Base-by-base conservation (phyloP, 495 filamentous ascomycete genomes). In the Aeminium ludgeri region DNA sequence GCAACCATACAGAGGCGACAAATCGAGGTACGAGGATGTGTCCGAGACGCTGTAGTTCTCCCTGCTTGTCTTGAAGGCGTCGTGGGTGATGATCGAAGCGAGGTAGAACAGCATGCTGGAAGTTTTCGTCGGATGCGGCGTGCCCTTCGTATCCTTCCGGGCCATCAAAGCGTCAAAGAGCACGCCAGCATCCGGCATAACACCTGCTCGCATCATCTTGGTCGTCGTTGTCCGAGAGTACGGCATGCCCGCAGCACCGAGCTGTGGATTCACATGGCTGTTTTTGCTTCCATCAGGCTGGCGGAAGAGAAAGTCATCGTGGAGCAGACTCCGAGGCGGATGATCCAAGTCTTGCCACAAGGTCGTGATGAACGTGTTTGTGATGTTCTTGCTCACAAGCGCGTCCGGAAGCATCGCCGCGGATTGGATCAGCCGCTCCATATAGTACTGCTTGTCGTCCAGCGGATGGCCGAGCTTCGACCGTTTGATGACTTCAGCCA, bases 41-140 rank as follows among this genome's bases (percentile, higher is more conserved):
- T 74, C 65, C 18, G 74, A 80, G 36, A 69, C 75, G 38, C 62
- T 69, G 20, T 50, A 55, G 50, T 80, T 67, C 0, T 49, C 44
- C 13, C 67, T 70, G 46, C 74, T 66, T 0, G 76, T 80, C 42
- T 74, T 65, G 56, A 80, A 80, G 11, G 73, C 55, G 50, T 80
- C 76, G 48, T 94, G 86, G 51, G 89, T 92, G 45, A 94, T 86
- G 41, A 92, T 82, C 12, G 76, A 81, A 6, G 84, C 86, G 55
- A 86, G 72, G 49, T 95, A 86, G 67, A 86, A 95, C 10, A 95
- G 62, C 41, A 92, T 68, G 52, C 81, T 87, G 1, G 85, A 92
- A 15, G 92, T 76, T 48, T 81, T 80, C 52, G 80, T 86, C 3
- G 78, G 73, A 59, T 82, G 76, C 12, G 39, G 19, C 6, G n/a